phyloP scores from a whole-genome alignment of 106 monocot species.

The Alisma plantagoaquatica region DNA sequence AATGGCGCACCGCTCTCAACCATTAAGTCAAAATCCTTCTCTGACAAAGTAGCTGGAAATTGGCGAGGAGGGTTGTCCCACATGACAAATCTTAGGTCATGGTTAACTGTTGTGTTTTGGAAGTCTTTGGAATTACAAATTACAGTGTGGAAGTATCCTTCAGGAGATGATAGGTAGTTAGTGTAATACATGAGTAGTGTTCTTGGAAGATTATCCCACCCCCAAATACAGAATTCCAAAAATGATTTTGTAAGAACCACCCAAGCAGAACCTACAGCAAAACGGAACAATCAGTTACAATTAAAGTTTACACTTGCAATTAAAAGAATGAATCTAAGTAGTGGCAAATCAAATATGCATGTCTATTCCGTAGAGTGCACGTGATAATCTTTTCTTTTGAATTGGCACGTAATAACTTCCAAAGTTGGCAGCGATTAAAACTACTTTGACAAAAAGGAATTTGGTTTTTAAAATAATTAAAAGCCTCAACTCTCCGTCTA shows the following conservation, averaged over 20 bases:
- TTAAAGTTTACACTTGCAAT: too few relatives aligned
- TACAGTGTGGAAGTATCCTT: conserved; percentile 88
- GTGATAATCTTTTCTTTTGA: too few relatives aligned
- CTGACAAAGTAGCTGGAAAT: conserved; percentile 40
- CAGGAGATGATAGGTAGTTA: conserved; percentile 66
- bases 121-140: conserved; percentile 90
- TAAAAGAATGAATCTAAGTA: too few relatives aligned
- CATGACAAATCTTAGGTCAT: conserved; percentile 49
- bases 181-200: conserved; percentile 87
- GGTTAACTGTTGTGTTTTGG: conserved; percentile 79
- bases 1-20: conserved; percentile 63
- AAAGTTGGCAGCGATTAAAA: too few relatives aligned
- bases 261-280: conserved; percentile 64
- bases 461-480: too few relatives aligned
- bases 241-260: conserved; percentile 54
- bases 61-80: conserved; percentile 57
- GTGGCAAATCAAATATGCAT: too few relatives aligned
- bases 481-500: too few relatives aligned
- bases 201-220: conserved; percentile 96
- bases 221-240: conserved; percentile 79
- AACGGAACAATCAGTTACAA: neutral
- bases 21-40: conserved; percentile 53
- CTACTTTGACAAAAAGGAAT: too few relatives aligned
- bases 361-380: too few relatives aligned
- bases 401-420: too few relatives aligned